Percentiles rank a stretch among this genome's conserved stretches.
phyloP scores from a whole-genome alignment of 2,329 filamentous ascomycete species.

The Pseudocercospora ulei region DNA sequence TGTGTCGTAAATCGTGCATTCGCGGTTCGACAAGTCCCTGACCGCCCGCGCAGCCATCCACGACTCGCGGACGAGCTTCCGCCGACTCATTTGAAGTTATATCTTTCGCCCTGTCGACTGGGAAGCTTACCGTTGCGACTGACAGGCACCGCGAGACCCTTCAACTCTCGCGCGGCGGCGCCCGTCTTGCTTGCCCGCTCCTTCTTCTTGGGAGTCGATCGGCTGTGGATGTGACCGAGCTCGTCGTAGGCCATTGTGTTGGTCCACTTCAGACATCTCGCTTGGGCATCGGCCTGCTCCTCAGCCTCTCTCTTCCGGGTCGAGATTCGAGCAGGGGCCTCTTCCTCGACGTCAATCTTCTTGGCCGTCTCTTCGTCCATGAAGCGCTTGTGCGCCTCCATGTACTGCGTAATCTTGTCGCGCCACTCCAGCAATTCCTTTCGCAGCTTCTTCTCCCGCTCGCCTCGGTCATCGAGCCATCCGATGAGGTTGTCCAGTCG shows the following conservation, averaged over 20 bases:
- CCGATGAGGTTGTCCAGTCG: slow-evolving; percentile 67
- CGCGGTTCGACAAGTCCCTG: too few species aligned
- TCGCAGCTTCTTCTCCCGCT: slow-evolving; percentile 74
- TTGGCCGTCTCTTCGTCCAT: slow-evolving; percentile 44
- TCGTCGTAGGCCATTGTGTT: slow-evolving; percentile 50
- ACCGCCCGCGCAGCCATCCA: too few species aligned
- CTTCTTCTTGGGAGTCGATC: slow-evolving; percentile 31
- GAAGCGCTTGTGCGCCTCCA: slow-evolving; percentile 41
- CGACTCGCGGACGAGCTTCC: neutral
- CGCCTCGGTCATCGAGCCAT: slow-evolving; percentile 81
- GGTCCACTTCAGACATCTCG: slow-evolving; percentile 56
- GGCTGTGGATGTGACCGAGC: slow-evolving; percentile 30
- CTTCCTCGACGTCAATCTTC: slow-evolving; percentile 42
- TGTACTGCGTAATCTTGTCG: slow-evolving; percentile 62
- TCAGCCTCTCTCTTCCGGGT: slow-evolving; percentile 54
- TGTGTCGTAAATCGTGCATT: too few species aligned
- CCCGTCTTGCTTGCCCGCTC: slow-evolving; percentile 30
- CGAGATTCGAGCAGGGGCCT: slow-evolving; percentile 46
- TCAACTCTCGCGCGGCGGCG: slow-evolving; percentile 28
- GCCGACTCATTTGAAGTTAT: slow-evolving; percentile 28
- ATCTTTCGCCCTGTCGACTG: slow-evolving; percentile 45
- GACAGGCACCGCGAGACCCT: slow-evolving; percentile 34
- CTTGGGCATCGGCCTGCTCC: slow-evolving; percentile 45
- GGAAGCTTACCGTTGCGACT: slow-evolving; percentile 44
- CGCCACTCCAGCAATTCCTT: slow-evolving; percentile 75